Conservation (phyloP, 495 filamentous ascomycete genomes). For the Chlorociboria aeruginascens region DNA sequence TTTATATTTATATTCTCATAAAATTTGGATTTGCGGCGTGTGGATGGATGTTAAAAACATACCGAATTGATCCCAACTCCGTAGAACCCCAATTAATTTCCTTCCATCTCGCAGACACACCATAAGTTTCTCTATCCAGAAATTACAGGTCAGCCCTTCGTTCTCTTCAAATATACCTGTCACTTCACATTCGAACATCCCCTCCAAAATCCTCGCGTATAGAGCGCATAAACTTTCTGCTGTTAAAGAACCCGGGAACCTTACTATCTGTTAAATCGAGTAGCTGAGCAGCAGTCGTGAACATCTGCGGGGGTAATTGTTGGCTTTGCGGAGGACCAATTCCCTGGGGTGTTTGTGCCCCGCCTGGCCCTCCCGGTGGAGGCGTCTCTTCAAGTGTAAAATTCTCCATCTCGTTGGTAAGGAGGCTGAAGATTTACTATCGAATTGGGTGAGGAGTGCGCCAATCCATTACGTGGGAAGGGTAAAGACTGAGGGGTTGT, state of each 20-base stretch:
- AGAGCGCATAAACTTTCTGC: no score
- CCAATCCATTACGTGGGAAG: constrained; percentile 15
- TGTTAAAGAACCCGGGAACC: constrained; percentile 16
- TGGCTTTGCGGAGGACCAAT: constrained; percentile 29
- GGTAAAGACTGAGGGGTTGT: constrained; percentile 1
- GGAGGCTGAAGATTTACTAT: constrained; percentile 8
- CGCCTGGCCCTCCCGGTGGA: constrained; percentile 12
- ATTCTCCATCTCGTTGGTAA: constrained; percentile 32
- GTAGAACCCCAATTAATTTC: constrained; percentile 81
- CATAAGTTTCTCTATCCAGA: constrained; percentile 71
- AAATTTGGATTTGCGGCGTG: not conserved
- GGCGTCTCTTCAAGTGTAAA: constrained; percentile 32
- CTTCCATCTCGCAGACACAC: constrained; percentile 83
- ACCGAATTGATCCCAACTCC: constrained; percentile 99
- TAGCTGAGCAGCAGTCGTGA: constrained; percentile 91
- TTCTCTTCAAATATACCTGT: not conserved
- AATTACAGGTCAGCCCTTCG: constrained; percentile 1
- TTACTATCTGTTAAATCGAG: constrained; percentile 94
- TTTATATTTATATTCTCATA: constrained; percentile 1
- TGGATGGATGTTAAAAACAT: constrained; percentile 20
- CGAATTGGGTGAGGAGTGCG: not conserved
- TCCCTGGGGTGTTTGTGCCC: constrained; percentile 8
- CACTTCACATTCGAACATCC: no score
- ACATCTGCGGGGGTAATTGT: constrained; percentile 75
- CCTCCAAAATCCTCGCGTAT: no score